Percentiles rank a stretch among this genome's conserved stretches.
phyloP scores from a whole-genome alignment of 345 rosid genomes.

The Garcia nutans region DNA sequence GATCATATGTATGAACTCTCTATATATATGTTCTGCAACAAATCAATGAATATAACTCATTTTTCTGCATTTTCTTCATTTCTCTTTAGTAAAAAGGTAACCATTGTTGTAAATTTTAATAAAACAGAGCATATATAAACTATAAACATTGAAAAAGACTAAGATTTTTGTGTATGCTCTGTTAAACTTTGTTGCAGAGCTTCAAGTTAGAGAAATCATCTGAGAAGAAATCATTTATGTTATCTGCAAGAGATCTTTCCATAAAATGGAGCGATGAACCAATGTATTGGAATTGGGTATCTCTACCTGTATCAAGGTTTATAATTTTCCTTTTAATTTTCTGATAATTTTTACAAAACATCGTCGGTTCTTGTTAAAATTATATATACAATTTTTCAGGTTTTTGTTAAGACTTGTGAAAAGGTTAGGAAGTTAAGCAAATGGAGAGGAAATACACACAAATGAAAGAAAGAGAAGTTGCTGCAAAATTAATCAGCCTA shows the following conservation, averaged over 20 bases:
- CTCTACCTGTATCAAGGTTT: slow-evolving; percentile 54
- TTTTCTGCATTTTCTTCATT: too few species aligned
- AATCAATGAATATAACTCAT: too few species aligned
- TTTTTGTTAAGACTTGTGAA: too few species aligned
- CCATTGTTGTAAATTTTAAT: not conserved
- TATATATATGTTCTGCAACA: too few species aligned
- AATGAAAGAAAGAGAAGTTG: too few species aligned
- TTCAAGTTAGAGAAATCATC: slow-evolving; percentile 56
- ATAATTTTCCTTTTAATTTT: not conserved
- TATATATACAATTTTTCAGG: slow-evolving; percentile 23
- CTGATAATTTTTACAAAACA: too few species aligned
- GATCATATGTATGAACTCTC: too few species aligned
- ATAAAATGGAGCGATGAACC: slow-evolving; percentile 52
- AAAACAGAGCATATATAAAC: not conserved
- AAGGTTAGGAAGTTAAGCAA: too few species aligned
- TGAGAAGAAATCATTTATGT: slow-evolving; percentile 44
- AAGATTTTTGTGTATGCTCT: not conserved
- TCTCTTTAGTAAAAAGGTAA: slow-evolving; percentile 50
- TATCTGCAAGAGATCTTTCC: slow-evolving; percentile 68
- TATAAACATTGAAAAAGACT: not conserved
- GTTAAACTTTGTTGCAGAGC: slow-evolving; percentile 35
- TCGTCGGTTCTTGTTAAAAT: too few species aligned
- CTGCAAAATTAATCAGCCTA: too few species aligned
- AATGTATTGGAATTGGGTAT: slow-evolving; percentile 55
- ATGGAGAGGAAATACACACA: too few species aligned